phyloP scores from a whole-genome alignment of 495 filamentous ascomycete genomes.

The Schizothecium vesticola region DNA sequence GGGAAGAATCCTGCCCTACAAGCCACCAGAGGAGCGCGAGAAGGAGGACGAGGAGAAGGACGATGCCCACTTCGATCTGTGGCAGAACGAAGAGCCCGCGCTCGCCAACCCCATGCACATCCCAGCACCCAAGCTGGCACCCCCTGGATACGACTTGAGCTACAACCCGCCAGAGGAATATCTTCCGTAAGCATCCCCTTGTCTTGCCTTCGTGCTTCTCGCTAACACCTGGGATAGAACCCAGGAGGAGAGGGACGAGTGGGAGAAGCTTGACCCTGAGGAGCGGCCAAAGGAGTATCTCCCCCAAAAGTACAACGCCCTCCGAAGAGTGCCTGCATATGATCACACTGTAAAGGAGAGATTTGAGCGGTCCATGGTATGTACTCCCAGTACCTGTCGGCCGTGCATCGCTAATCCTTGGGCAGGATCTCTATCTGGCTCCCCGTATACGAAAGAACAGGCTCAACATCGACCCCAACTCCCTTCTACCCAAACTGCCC shows the following conservation, averaged over 20 bases:
- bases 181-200: slow-evolving; percentile 48
- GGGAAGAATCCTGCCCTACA: slow-evolving; percentile 89
- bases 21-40: slow-evolving; percentile 68
- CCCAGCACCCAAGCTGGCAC: slow-evolving; percentile 90
- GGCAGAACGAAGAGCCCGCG: slow-evolving; percentile 81
- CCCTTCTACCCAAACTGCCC: slow-evolving; percentile 89
- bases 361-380: slow-evolving; percentile 78
- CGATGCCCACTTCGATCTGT: slow-evolving; percentile 75
- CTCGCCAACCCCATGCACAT: slow-evolving; percentile 91
- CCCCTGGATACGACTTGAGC: slow-evolving; percentile 88
- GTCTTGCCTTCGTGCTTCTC: not conserved
- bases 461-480: slow-evolving; percentile 93
- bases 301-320: slow-evolving; percentile 69
- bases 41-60: slow-evolving; percentile 63
- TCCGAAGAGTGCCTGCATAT: slow-evolving; percentile 92
- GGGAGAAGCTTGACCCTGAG: slow-evolving; percentile 84
- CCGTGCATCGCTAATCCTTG: not conserved
- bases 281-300: slow-evolving; percentile 87
- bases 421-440: slow-evolving; percentile 79
- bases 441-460: slow-evolving; percentile 88
- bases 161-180: slow-evolving; percentile 98
- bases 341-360: slow-evolving; percentile 86
- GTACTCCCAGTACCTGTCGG: not conserved
- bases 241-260: slow-evolving; percentile 74
- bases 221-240: slow-evolving; percentile 35